A percentile compares a stretch with the other conserved stretches of the same genome.
These are phyloP conservation scores for Penicillium simplicissimum DNA, from an alignment of 495 filamentous ascomycete species.

Conservation along the genomic window DNA sequence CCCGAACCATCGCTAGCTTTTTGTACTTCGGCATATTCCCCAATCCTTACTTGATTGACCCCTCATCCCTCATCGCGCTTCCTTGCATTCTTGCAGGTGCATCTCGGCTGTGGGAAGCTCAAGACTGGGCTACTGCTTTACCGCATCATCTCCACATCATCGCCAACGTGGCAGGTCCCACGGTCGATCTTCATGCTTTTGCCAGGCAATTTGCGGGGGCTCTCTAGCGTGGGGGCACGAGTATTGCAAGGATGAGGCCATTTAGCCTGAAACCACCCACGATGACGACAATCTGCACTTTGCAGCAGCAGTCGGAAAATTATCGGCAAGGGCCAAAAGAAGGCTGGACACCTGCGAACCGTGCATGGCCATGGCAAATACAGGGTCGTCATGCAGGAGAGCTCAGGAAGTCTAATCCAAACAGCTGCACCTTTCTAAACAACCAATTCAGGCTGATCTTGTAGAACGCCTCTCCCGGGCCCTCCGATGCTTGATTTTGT, in stretches of 20 bases:
- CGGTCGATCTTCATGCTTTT: conserved; percentile 25
- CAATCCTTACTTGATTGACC: neutral
- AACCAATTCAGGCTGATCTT: conserved; percentile 1
- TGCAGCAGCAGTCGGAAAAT: neutral
- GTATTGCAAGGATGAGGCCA: neutral
- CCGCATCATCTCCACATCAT: neutral
- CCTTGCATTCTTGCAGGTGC: neutral
- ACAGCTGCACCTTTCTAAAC: neutral
- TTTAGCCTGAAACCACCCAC: conserved; percentile 27
- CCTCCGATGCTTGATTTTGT: neutral
- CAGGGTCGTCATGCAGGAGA: neutral
- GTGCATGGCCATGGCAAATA: neutral
- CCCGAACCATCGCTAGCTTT: neutral
- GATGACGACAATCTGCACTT: conserved; percentile 2
- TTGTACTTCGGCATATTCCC: neutral
- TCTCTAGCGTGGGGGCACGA: conserved; percentile 3
- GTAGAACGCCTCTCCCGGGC: neutral
- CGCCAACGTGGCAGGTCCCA: conserved; percentile 24
- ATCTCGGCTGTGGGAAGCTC: conserved; percentile 2
- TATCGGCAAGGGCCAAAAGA: neutral
- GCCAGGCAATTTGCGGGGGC: conserved; percentile 20
- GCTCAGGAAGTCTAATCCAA: neutral
- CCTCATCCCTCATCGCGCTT: neutral
- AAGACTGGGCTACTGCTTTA: neutral
- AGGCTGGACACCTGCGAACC: neutral